A percentile compares a stretch with the other conserved stretches of the same genome.
These are phyloP conservation scores for Botrytis tulipae DNA, from an alignment of 2,329 filamentous ascomycete genomes.

Conservation along the genomic window DNA sequence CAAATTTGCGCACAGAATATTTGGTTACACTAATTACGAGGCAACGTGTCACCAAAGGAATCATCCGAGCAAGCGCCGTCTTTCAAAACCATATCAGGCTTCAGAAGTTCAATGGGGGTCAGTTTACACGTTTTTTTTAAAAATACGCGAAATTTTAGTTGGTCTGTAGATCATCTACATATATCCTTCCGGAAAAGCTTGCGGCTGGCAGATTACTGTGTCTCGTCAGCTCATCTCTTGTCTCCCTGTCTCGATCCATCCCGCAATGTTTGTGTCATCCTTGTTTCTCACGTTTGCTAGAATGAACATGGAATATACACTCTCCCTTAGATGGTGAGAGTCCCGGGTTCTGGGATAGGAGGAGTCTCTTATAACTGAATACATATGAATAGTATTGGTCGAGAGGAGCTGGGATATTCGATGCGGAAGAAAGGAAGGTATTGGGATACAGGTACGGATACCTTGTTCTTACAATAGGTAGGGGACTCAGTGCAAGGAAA, in stretches of 20 bases:
- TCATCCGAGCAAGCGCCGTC: background rate
- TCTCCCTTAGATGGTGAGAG: background rate
- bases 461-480: background rate
- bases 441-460: background rate
- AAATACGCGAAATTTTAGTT: background rate
- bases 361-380: background rate
- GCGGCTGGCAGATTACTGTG: background rate
- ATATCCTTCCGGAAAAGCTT: background rate
- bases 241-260: background rate
- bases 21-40: background rate
- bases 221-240: background rate
- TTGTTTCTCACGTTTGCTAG: conserved; percentile 3
- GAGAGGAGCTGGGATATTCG: background rate
- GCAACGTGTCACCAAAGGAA: background rate
- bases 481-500: background rate
- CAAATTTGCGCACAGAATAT: conserved; percentile 11
- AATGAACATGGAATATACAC: background rate
- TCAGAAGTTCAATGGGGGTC: background rate
- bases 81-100: conserved; percentile 3
- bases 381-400: background rate
- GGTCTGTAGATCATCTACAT: background rate
- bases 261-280: conserved; percentile 4
- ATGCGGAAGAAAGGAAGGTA: background rate
- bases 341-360: background rate
- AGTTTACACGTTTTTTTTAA: background rate